These are phyloP conservation scores for Oryza rufipogon DNA, from an alignment of 176 grass and related monocot species.

Conservation along the genomic window DNA sequence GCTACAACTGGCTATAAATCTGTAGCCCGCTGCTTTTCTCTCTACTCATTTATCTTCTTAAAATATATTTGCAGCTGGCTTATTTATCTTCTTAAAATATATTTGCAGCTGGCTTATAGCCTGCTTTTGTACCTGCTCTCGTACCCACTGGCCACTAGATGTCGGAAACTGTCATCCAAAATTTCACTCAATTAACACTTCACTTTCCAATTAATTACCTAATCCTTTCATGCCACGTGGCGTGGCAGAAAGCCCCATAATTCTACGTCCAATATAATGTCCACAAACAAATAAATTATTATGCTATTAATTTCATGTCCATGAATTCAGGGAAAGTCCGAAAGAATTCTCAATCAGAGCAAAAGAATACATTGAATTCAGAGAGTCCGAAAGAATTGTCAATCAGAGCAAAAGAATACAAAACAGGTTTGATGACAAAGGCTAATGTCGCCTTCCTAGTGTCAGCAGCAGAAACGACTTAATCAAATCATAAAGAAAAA, in stretches of 20 bases:
- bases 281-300: neutral
- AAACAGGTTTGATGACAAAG: neutral
- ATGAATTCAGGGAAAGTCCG: neutral
- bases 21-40: too few species aligned
- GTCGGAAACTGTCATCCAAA: neutral
- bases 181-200: neutral
- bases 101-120: too few species aligned
- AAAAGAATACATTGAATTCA: neutral
- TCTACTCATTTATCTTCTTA: too few species aligned
- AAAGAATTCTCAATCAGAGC: neutral
- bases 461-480: neutral
- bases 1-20: too few species aligned
- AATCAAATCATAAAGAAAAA: constrained; percentile 9
- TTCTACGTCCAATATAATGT: neutral
- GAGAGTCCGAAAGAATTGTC: neutral
- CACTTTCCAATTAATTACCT: neutral
- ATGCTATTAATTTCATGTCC: neutral
- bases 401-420: neutral
- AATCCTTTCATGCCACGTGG: neutral
- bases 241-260: neutral
- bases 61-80: too few species aligned
- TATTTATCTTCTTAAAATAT: too few species aligned
- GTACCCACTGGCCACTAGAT: neutral
- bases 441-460: neutral
- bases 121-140: too few species aligned